phyloP scores from a whole-genome alignment of 768 basidiomycete genomes.

The Lactarius hengduanensis region DNA sequence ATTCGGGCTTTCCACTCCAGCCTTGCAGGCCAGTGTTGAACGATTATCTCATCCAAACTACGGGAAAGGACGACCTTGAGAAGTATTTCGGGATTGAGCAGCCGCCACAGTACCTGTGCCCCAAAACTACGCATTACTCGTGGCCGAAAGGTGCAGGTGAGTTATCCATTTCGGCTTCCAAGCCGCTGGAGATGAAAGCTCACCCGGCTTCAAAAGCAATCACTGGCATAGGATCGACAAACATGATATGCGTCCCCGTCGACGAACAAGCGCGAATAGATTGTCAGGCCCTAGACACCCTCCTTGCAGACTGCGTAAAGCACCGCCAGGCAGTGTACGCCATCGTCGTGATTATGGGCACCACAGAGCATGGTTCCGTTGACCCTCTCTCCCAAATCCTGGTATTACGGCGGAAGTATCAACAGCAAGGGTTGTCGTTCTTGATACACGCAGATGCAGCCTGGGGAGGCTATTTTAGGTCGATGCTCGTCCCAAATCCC shows the following conservation, averaged over 20 bases:
- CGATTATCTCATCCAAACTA: conserved; percentile 39
- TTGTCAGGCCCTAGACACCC: conserved; percentile 31
- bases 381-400: conserved; percentile 44
- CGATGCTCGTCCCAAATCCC: conserved; percentile 33
- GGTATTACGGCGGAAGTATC: conserved; percentile 36
- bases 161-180: conserved; percentile 13
- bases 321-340: conserved; percentile 40
- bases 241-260: conserved; percentile 39
- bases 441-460: conserved; percentile 47
- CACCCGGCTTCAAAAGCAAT: conserved; percentile 35
- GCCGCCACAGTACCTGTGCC: conserved; percentile 33
- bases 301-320: conserved; percentile 36
- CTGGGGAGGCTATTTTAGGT: conserved; percentile 48
- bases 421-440: conserved; percentile 39
- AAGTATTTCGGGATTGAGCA: conserved; percentile 31
- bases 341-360: conserved; percentile 45
- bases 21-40: conserved; percentile 36
- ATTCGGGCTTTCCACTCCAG: conserved; percentile 38
- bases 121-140: conserved; percentile 43
- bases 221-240: conserved; percentile 44
- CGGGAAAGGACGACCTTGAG: conserved; percentile 38
- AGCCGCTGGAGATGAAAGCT: neutral
- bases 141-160: conserved; percentile 49
- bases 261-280: conserved; percentile 41
- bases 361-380: conserved; percentile 45